Evolutionary conservation across 164 flowering plant genomes (phyloP).

Genomic region (Amborella trichopoda): DNA sequence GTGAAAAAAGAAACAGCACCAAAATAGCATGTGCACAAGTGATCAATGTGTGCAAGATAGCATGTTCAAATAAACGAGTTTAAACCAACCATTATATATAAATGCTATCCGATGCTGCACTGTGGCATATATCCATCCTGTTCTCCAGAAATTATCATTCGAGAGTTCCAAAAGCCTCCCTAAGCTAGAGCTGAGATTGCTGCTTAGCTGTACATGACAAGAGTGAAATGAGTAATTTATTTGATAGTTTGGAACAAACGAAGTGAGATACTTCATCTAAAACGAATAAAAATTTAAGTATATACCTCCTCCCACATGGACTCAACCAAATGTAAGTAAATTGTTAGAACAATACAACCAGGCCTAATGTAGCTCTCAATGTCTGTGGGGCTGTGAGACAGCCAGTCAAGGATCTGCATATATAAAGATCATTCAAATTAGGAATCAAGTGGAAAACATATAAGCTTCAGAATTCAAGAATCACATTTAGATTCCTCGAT

Average conservation of each 20-base stretch:
- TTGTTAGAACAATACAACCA: constrained; percentile 64
- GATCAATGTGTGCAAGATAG: no score
- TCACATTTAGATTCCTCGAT: no score
- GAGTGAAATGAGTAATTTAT: neutral
- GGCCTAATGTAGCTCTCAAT: constrained; percentile 86
- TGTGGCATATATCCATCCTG: constrained; percentile 63
- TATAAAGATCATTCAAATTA: no score
- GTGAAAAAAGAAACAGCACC: no score
- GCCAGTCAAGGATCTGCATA: constrained; percentile 67
- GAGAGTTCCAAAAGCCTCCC: constrained; percentile 40
- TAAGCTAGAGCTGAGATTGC: constrained; percentile 40
- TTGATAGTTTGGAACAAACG: neutral
- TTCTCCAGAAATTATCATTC: constrained; percentile 42
- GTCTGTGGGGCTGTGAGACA: constrained; percentile 77
- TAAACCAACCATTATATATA: constrained; percentile 34
- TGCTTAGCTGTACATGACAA: constrained; percentile 32
- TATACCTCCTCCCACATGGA: constrained; percentile 67
- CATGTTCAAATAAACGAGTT: no score
- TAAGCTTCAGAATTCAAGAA: no score
- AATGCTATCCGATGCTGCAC: constrained; percentile 45
- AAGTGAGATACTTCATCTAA: neutral
- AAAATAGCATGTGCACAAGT: no score
- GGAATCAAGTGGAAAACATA: neutral
- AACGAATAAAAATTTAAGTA: neutral
- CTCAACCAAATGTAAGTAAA: constrained; percentile 44